Evolutionary conservation across 805 yeast genomes (phyloP).

Genomic region (Kazachstania africana): DNA sequence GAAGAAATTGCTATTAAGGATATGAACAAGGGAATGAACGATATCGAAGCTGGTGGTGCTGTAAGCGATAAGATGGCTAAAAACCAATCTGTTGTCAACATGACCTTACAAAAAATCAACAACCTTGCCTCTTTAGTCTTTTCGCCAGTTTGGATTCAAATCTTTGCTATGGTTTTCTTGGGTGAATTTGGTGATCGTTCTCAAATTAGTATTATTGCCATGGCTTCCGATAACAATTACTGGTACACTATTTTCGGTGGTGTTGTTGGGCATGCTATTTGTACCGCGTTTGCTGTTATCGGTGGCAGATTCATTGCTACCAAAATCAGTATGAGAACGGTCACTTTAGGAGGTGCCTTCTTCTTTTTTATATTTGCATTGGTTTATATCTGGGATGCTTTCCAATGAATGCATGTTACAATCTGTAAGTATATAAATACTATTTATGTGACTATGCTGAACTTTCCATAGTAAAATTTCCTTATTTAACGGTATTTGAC

Average conservation of each 20-base stretch:
- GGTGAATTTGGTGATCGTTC: slow-evolving; percentile 99
- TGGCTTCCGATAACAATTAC: slow-evolving; percentile 94
- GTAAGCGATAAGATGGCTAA: slow-evolving; percentile 5
- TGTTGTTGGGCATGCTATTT: slow-evolving; percentile 74
- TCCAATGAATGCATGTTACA: too few species aligned
- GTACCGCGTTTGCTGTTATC: slow-evolving; percentile 82
- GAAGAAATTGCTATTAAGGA: slow-evolving; percentile 70
- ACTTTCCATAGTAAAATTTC: too few species aligned
- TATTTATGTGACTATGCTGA: too few species aligned
- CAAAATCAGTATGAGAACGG: slow-evolving; percentile 80
- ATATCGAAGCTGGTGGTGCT: slow-evolving; percentile 46
- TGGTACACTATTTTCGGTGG: slow-evolving; percentile 86
- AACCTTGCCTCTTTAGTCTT: slow-evolving; percentile 52
- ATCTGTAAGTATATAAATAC: too few species aligned
- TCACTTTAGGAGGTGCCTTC: slow-evolving; percentile 80
- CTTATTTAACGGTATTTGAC: not conserved
- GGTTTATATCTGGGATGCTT: slow-evolving; percentile 65
- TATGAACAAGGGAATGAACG: slow-evolving; percentile 37
- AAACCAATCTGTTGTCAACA: slow-evolving; percentile 9
- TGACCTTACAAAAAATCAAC: slow-evolving; percentile 28
- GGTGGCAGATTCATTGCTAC: slow-evolving; percentile 90
- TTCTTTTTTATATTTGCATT: slow-evolving; percentile 79
- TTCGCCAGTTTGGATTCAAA: slow-evolving; percentile 89
- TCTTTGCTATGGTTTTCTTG: slow-evolving; percentile 86
- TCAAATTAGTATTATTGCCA: slow-evolving; percentile 94